Percentiles rank a stretch among this genome's conserved stretches.
Evolutionary conservation across 2,329 filamentous ascomycete genomes (phyloP).

Genomic region (Penicillium fuscoglaucum): DNA sequence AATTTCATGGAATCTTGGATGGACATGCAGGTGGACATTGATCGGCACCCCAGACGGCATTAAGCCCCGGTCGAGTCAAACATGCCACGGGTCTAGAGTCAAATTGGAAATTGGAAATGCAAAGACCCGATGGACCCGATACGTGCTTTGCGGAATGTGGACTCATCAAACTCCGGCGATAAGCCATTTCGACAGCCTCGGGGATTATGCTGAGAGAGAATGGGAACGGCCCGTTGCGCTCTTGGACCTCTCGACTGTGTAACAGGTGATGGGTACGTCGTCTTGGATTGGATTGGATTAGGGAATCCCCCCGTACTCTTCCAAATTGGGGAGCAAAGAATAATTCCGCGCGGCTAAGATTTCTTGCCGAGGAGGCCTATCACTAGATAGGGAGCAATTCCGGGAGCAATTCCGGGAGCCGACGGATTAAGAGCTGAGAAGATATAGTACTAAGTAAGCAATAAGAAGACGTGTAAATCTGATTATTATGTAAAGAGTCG

Average conservation of each 20-base stretch:
- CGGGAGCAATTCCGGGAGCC: background rate
- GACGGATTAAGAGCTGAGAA: background rate
- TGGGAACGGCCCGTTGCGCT: constrained; percentile 7
- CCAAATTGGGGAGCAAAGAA: background rate
- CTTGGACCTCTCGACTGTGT: background rate
- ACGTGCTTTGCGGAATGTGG: background rate
- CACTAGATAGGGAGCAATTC: background rate
- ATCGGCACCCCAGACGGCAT: background rate
- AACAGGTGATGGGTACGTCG: background rate
- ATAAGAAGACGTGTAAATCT: background rate
- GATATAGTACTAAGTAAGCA: background rate
- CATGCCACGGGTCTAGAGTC: background rate
- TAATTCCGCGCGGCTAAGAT: background rate
- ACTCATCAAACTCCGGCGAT: background rate
- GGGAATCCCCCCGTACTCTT: no score
- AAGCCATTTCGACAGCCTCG: background rate
- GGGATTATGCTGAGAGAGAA: constrained; percentile 2
- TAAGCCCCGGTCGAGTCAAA: background rate
- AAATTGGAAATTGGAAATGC: background rate
- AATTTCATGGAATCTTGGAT: background rate
- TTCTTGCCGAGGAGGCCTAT: background rate
- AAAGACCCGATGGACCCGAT: background rate
- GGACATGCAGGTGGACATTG: background rate
- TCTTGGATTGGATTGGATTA: no score
- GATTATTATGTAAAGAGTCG: background rate